Evolutionary conservation across 345 rosid genomes (phyloP), one percentile per base, ranked within the genome.

Genomic region (Salix caprea): DNA sequence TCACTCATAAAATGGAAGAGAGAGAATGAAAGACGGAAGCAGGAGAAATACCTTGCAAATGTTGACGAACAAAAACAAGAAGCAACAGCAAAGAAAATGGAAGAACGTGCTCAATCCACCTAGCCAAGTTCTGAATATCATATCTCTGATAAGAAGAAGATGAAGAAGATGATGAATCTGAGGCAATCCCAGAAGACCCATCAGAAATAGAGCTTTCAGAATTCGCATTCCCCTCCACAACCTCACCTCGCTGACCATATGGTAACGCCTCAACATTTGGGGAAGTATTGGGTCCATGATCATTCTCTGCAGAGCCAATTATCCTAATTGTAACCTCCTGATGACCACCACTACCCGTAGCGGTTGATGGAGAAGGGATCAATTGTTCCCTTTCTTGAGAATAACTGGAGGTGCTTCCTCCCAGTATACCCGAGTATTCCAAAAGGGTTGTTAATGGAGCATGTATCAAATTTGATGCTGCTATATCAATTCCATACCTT

Each of bases 61-160:
- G 94, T 79, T 87, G 90, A 34, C 91, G 87, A 70, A 90, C 80
- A 77, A 87, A 90, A 10, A 87, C 91, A 42, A 90, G 79, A 68
- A 88, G 65, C 52, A 87, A 76, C 4, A 90, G 81, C 85, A 90
- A 76, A 11, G 88, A 81, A 77, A 90, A 88, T 0, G 92, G 90
- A 64, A 88, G 87, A 71, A 86, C 65, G 52, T 88, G 91, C 78
- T 90, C 90, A 68, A 88, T 72, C 88, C 91, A 87, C 72, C 90
- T 80, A 14, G 90, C 87, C 44, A 81, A 62, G 13, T 81, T 84
- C 79, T 86, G 94, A 28, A 90, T 78, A 76, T 87, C 88, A 56
- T 86, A 86, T 81, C 87, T 85, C 81, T 86, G 92, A 66, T 83
- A 73, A 72, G 84, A 65, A 42, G 83, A 65, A 42, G 83, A 30